Percentiles rank a stretch among this genome's conserved stretches.
phyloP scores from a whole-genome alignment of 2,329 filamentous ascomycete species.

The Dactylellina sp. region DNA sequence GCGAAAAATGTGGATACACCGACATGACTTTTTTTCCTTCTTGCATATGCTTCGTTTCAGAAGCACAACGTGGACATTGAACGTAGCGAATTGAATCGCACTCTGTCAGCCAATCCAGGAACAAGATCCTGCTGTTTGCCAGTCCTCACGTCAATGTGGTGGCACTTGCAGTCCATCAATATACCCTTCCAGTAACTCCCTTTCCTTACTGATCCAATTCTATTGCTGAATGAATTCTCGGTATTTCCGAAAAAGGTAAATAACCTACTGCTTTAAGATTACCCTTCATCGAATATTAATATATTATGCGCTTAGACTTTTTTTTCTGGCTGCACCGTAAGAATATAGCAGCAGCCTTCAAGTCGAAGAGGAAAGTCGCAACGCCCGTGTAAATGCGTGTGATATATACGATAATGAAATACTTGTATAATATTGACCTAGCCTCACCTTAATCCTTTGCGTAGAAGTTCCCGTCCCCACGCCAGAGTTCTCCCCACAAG shows the following conservation, averaged over 20 bases:
- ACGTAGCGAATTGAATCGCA: slow-evolving; percentile 14
- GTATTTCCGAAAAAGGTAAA: slow-evolving; percentile 14
- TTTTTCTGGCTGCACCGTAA: no score
- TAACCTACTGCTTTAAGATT: background rate
- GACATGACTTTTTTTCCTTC: slow-evolving; percentile 9
- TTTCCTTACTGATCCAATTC: background rate
- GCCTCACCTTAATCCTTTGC: no score
- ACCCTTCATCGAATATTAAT: background rate
- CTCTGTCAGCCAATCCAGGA: slow-evolving; percentile 30
- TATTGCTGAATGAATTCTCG: background rate
- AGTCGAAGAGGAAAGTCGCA: background rate
- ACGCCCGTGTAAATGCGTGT: background rate
- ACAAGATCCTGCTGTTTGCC: slow-evolving; percentile 3
- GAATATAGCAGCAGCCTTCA: background rate
- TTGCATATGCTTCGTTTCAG: slow-evolving; percentile 48
- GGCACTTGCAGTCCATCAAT: background rate
- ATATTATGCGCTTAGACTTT: background rate
- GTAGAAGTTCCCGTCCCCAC: background rate
- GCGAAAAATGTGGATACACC: slow-evolving; percentile 6
- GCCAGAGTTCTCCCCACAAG: no score
- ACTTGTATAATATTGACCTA: no score
- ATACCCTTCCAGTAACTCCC: background rate
- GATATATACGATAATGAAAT: no score
- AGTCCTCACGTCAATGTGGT: slow-evolving; percentile 16
- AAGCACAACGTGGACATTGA: slow-evolving; percentile 53